Conservation (phyloP, 441 rosid genomes). For the Raphanus hybrid region DNA sequence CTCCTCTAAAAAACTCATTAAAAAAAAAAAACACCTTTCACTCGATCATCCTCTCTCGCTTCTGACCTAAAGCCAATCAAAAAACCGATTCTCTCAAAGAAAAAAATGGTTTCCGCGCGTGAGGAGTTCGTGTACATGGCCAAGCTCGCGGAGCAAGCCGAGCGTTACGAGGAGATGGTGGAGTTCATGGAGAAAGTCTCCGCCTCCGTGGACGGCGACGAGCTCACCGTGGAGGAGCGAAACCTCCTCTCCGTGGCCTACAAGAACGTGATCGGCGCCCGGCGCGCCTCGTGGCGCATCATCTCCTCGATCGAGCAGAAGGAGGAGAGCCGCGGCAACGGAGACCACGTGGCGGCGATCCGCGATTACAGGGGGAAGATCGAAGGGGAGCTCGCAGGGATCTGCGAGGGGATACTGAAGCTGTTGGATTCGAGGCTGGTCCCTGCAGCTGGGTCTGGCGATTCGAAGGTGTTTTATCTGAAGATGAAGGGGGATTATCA, state of each 20-base stretch:
- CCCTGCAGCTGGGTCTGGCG: conserved; percentile 64
- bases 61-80: neutral
- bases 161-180: conserved; percentile 84
- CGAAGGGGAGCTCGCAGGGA: conserved; percentile 66
- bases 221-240: conserved; percentile 69
- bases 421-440: conserved; percentile 65
- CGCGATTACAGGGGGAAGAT: conserved; percentile 76
- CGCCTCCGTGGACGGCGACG: conserved; percentile 56
- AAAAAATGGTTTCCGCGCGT: conserved; percentile 43
- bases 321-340: conserved; percentile 84
- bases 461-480: conserved; percentile 74
- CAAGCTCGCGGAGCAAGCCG: conserved; percentile 77
- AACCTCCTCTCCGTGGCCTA: conserved; percentile 82
- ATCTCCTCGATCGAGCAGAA: conserved; percentile 84
- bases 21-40: neutral
- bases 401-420: conserved; percentile 74
- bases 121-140: conserved; percentile 78
- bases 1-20: conserved; percentile 24
- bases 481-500: conserved; percentile 86
- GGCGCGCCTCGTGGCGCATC: conserved; percentile 82
- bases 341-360: conserved; percentile 66
- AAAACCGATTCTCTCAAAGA: neutral
- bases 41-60: conserved; percentile 22
- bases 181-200: conserved; percentile 82
- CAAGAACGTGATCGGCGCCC: conserved; percentile 82